A percentile compares a stretch with the other conserved stretches of the same genome.
phyloP scores from a whole-genome alignment of 208 protist species.

The Leptomonas seymouri region DNA sequence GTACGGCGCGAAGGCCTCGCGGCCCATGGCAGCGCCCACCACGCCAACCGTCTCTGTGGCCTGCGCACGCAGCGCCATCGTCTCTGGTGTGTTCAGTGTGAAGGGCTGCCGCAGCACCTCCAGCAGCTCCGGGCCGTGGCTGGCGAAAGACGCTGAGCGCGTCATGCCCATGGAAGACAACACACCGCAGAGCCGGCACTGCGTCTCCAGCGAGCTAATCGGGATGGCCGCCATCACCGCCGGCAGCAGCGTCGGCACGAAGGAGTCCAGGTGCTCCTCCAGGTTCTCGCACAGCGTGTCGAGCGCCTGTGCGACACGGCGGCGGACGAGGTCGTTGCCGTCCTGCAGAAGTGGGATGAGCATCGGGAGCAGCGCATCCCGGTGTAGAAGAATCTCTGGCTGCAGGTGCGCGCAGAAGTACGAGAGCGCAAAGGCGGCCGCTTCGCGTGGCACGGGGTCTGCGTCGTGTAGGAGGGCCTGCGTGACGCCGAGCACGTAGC shows the following conservation, averaged over 20 bases:
- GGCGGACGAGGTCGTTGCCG: slow-evolving; percentile 63
- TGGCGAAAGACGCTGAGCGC: slow-evolving; percentile 54
- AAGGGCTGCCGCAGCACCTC: slow-evolving; percentile 78
- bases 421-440: slow-evolving; percentile 71
- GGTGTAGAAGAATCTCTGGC: slow-evolving; percentile 83
- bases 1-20: slow-evolving; percentile 66
- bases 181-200: slow-evolving; percentile 70
- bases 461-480: slow-evolving; percentile 47
- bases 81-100: slow-evolving; percentile 43
- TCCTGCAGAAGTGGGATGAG: slow-evolving; percentile 73
- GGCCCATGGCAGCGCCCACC: slow-evolving; percentile 71
- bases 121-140: slow-evolving; percentile 52
- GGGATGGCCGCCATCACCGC: slow-evolving; percentile 62
- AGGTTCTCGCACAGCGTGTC: slow-evolving; percentile 86
- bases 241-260: slow-evolving; percentile 64
- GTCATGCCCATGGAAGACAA: slow-evolving; percentile 80
- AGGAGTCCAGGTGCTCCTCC: slow-evolving; percentile 76
- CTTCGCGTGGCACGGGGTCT: slow-evolving; percentile 68
- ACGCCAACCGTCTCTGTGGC: slow-evolving; percentile 85
- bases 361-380: slow-evolving; percentile 70
- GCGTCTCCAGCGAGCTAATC: slow-evolving; percentile 63
- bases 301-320: slow-evolving; percentile 68
- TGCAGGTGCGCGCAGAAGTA: slow-evolving; percentile 81
- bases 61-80: slow-evolving; percentile 73
- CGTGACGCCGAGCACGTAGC: slow-evolving; percentile 72